Conservation (phyloP, 2,329 filamentous ascomycete species). For the Chaetomiaceae sp. region DNA sequence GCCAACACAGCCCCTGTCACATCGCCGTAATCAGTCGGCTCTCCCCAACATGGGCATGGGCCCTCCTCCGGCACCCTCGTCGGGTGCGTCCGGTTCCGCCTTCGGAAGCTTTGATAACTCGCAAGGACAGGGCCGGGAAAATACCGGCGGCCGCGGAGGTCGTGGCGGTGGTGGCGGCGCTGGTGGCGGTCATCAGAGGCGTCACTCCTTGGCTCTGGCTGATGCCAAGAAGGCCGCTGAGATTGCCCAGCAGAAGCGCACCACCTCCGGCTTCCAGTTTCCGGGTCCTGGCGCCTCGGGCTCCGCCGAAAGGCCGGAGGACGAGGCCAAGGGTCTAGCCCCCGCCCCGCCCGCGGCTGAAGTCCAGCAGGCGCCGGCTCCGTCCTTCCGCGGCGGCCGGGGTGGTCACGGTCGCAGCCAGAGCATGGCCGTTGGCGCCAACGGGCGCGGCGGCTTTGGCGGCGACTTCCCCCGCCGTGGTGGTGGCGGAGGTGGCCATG, state of each 20-base stretch:
- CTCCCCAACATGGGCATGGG: slow-evolving; percentile 68
- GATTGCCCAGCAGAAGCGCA: slow-evolving; percentile 91
- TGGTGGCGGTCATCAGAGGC: slow-evolving; percentile 77
- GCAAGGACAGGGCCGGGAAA: slow-evolving; percentile 57
- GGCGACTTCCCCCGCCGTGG: slow-evolving; percentile 69
- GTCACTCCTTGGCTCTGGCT: slow-evolving; percentile 88
- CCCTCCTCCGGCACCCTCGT: slow-evolving; percentile 83
- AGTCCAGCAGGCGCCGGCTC: slow-evolving; percentile 34
- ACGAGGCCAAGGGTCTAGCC: slow-evolving; percentile 39
- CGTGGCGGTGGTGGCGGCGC: slow-evolving; percentile 63
- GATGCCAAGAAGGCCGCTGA: slow-evolving; percentile 98
- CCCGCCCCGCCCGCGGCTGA: slow-evolving; percentile 31
- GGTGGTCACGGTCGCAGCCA: slow-evolving; percentile 71
- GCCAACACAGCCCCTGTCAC: slow-evolving; percentile 71
- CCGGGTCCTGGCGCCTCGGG: slow-evolving; percentile 66
- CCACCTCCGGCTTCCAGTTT: slow-evolving; percentile 91
- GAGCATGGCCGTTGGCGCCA: slow-evolving; percentile 75
- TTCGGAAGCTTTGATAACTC: slow-evolving; percentile 75
- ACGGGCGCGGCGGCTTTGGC: slow-evolving; percentile 56
- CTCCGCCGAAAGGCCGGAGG: slow-evolving; percentile 51
- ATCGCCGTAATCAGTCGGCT: slow-evolving; percentile 97
- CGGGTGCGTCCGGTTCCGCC: slow-evolving; percentile 70
- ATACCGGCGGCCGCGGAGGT: slow-evolving; percentile 62
- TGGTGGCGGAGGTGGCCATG: slow-evolving; percentile 75
- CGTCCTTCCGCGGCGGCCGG: slow-evolving; percentile 48